Evolutionary conservation across 2,329 filamentous ascomycete species (phyloP).

Genomic region (Dactylellina drechsleri): DNA sequence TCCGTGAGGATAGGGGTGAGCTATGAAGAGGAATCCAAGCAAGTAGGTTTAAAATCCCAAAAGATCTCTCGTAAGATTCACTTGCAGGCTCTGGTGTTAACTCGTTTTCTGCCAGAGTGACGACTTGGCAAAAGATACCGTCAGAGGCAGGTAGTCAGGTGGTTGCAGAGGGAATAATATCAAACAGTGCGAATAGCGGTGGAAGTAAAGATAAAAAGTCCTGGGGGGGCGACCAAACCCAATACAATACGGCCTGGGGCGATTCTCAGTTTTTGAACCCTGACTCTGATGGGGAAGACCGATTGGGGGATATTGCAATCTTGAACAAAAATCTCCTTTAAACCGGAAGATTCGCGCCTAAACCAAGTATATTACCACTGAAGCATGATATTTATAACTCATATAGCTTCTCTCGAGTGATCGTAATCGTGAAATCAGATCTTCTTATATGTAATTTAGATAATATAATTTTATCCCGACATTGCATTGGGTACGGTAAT

Average conservation of each 20-base stretch:
- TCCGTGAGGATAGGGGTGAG: neutral
- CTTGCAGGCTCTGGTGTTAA: neutral
- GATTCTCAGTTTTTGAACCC: neutral
- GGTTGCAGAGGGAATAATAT: neutral
- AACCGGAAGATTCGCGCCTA: neutral
- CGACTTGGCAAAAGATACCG: neutral
- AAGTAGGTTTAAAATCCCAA: conserved; percentile 9
- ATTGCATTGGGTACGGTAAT: neutral
- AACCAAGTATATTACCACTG: neutral
- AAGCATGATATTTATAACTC: too few relatives aligned
- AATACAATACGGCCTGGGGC: conserved; percentile 28
- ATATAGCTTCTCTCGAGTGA: too few relatives aligned
- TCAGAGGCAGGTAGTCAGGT: neutral
- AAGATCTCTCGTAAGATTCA: neutral
- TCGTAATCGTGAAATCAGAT: neutral
- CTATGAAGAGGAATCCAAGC: conserved; percentile 36
- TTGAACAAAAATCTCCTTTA: neutral
- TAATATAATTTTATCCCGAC: neutral
- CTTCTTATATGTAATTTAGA: neutral
- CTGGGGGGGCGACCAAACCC: neutral
- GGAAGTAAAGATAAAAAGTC: neutral
- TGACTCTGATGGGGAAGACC: conserved; percentile 23
- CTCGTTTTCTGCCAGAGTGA: neutral
- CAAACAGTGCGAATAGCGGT: conserved; percentile 8
- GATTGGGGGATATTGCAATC: conserved; percentile 24